phyloP scores from a whole-genome alignment of 1,284 basidiomycete species.

The Leccinum cinnamomeum region DNA sequence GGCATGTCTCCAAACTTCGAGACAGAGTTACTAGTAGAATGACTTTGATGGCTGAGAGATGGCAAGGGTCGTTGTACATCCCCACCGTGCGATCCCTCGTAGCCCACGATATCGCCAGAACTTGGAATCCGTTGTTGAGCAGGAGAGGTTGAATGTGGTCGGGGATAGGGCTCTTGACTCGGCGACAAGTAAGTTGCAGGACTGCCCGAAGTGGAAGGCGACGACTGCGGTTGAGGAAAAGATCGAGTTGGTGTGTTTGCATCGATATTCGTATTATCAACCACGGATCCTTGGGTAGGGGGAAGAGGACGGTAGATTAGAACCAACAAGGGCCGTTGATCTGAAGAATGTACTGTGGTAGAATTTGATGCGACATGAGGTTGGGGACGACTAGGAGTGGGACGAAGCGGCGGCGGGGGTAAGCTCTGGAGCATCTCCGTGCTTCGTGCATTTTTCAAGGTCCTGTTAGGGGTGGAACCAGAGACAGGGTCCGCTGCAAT shows the following conservation, averaged over 20 bases:
- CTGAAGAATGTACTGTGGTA: conserved; percentile 12
- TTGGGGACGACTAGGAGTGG: conserved; percentile 34
- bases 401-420: conserved; percentile 22
- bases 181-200: conserved; percentile 30
- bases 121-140: conserved; percentile 35
- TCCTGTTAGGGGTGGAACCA: conserved; percentile 10
- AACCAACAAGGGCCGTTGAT: conserved; percentile 17
- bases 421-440: conserved; percentile 30
- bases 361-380: conserved; percentile 26
- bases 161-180: conserved; percentile 51
- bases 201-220: conserved; percentile 37
- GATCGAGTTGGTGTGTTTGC: conserved; percentile 19
- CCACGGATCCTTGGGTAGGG: conserved; percentile 28
- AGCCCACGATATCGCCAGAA: conserved; percentile 20
- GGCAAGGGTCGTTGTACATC: conserved; percentile 33
- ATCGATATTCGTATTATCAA: conserved; percentile 25
- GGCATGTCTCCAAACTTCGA: conserved; percentile 36
- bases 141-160: conserved; percentile 61
- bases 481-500: conserved; percentile 28
- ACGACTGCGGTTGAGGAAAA: conserved; percentile 35
- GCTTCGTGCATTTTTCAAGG: conserved; percentile 32
- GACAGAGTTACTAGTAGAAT: conserved; percentile 29
- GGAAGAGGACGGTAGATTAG: conserved; percentile 32
- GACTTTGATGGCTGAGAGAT: conserved; percentile 28
- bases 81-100: conserved; percentile 30